Conservation (phyloP, 495 filamentous ascomycete species). For the Penicillium herquei region DNA sequence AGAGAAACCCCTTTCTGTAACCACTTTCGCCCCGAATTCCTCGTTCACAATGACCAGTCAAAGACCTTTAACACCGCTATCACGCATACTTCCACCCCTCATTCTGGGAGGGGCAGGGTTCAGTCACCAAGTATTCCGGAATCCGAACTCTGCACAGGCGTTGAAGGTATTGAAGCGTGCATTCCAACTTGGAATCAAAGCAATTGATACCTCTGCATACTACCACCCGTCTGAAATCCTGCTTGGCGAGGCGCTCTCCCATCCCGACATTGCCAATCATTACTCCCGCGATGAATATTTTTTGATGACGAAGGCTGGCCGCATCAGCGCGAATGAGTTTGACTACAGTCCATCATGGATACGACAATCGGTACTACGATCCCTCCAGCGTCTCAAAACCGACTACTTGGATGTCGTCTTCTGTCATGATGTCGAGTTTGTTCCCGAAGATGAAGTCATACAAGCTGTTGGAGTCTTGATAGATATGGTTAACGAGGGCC, state of each 20-base stretch:
- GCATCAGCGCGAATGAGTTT: slow-evolving; percentile 50
- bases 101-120: slow-evolving; percentile 85
- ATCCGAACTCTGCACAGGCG: slow-evolving; percentile 67
- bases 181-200: slow-evolving; percentile 65
- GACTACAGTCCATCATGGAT: slow-evolving; percentile 58
- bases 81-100: slow-evolving; percentile 34
- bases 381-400: slow-evolving; percentile 50
- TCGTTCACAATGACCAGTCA: slow-evolving; percentile 8
- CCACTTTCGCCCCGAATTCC: not conserved
- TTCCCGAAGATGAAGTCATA: slow-evolving; percentile 50
- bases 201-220: slow-evolving; percentile 90
- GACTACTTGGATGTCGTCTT: slow-evolving; percentile 62
- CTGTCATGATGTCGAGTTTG: slow-evolving; percentile 66
- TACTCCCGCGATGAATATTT: slow-evolving; percentile 52
- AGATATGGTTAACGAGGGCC: slow-evolving; percentile 61
- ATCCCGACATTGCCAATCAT: slow-evolving; percentile 46
- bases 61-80: slow-evolving; percentile 7
- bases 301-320: slow-evolving; percentile 61
- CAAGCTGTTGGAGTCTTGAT: slow-evolving; percentile 60
- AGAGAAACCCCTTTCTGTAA: not conserved
- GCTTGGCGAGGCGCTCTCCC: slow-evolving; percentile 68
- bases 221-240: slow-evolving; percentile 84
- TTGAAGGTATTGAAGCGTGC: slow-evolving; percentile 67
- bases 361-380: slow-evolving; percentile 47
- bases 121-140: slow-evolving; percentile 74